Percentiles rank a stretch among this genome's conserved stretches.
These are phyloP conservation scores for Nakataea oryzae DNA, from an alignment of 2,329 filamentous ascomycete species.

Conservation along the genomic window DNA sequence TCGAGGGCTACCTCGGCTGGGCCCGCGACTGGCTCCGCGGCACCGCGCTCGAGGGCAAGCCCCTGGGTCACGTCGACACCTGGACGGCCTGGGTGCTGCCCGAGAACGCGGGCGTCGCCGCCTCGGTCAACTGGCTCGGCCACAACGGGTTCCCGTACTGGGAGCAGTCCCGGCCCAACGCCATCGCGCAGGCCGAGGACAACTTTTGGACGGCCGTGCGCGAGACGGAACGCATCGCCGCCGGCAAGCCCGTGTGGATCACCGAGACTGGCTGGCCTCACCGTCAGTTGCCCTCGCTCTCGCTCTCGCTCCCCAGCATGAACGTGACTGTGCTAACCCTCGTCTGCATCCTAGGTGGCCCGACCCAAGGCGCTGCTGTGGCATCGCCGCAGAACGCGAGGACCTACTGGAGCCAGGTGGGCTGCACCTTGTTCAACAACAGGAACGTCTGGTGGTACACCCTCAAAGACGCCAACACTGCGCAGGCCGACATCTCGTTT, in stretches of 20 bases:
- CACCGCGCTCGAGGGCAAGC: conserved; percentile 39
- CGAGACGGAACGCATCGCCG: conserved; percentile 45
- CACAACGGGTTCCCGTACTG: conserved; percentile 77
- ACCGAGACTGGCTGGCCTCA: conserved; percentile 87
- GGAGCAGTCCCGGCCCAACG: conserved; percentile 49
- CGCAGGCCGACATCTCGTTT: conserved; percentile 56
- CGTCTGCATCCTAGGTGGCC: conserved; percentile 34
- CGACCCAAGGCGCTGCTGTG: conserved; percentile 48
- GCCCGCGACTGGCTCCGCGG: conserved; percentile 53
- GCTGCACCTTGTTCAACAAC: conserved; percentile 57
- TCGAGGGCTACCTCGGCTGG: conserved; percentile 61
- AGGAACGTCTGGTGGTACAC: conserved; percentile 69
- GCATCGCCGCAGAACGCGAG: conserved; percentile 59
- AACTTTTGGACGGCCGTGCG: conserved; percentile 61
- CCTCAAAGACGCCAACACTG: conserved; percentile 54
- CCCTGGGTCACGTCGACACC: conserved; percentile 71
- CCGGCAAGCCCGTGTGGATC: conserved; percentile 68
- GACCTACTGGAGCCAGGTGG: conserved; percentile 71
- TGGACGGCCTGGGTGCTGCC: conserved; percentile 72
- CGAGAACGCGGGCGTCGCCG: conserved; percentile 60
- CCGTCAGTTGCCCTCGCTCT: background rate
- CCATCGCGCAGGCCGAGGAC: conserved; percentile 49
- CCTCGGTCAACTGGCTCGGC: conserved; percentile 67
- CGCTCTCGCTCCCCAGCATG: too few relatives aligned
- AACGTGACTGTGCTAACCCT: too few relatives aligned